Evolutionary conservation across 768 basidiomycete genomes (phyloP).

Genomic region (Kwoniella dendrophila): DNA sequence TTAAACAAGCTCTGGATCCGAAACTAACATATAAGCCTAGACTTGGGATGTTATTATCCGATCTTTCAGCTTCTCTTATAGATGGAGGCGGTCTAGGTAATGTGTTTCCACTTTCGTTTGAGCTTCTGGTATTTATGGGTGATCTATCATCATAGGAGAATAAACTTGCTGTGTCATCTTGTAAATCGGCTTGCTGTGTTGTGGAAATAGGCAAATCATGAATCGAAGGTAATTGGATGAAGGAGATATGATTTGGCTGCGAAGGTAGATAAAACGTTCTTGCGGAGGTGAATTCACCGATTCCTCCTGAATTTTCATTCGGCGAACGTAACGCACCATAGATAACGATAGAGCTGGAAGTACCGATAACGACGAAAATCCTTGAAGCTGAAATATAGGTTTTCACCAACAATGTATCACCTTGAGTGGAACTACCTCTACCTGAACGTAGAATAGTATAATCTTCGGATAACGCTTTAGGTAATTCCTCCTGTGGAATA

Average conservation of each 20-base stretch:
- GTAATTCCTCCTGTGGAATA: neutral
- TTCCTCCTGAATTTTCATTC: neutral
- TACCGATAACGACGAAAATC: slow-evolving; percentile 23
- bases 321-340: slow-evolving; percentile 15
- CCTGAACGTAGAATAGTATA: slow-evolving; percentile 4
- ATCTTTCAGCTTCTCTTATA: neutral
- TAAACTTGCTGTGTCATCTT: slow-evolving; percentile 3
- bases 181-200: neutral
- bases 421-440: neutral
- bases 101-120: neutral
- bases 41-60: neutral
- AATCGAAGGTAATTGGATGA: slow-evolving; percentile 21
- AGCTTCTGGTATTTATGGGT: slow-evolving; percentile 2
- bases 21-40: slow-evolving; percentile 33
- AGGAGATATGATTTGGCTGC: slow-evolving; percentile 19
- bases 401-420: neutral
- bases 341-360: slow-evolving; percentile 17
- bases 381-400: slow-evolving; percentile 5
- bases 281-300: slow-evolving; percentile 11
- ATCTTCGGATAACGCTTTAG: slow-evolving; percentile 6
- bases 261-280: slow-evolving; percentile 36
- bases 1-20: slow-evolving; percentile 30
- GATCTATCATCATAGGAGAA: slow-evolving; percentile 17
- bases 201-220: neutral
- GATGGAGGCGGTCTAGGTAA: neutral